Evolutionary conservation across 2,329 filamentous ascomycete genomes (phyloP).

Genomic region (Fusarium burgessii): DNA sequence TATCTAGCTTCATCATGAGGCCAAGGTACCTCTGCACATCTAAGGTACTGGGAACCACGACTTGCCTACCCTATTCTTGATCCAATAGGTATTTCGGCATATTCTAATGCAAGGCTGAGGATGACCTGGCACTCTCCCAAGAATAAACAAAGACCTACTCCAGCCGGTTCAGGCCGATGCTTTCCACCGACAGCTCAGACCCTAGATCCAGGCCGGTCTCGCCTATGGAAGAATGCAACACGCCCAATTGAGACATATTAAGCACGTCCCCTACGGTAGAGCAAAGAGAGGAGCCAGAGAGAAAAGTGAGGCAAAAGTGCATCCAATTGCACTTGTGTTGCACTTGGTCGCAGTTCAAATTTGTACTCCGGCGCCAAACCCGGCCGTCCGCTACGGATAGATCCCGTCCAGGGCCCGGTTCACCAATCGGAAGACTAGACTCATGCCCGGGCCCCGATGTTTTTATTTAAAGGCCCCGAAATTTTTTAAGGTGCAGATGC

Average conservation of each 20-base stretch:
- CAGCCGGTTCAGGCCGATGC: constrained; percentile 14
- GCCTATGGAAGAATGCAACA: constrained; percentile 5
- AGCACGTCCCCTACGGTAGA: constrained; percentile 7
- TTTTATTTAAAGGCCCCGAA: neutral
- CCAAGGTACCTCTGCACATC: neutral
- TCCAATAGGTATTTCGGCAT: neutral
- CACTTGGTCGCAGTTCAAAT: constrained; percentile 2
- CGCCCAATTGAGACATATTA: neutral
- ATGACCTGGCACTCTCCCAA: neutral
- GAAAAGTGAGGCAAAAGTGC: constrained; percentile 8
- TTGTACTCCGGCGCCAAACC: constrained; percentile 23
- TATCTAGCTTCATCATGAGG: neutral
- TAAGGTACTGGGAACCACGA: neutral
- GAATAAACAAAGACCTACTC: neutral
- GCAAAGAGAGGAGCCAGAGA: constrained; percentile 1
- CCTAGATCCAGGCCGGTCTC: constrained; percentile 9
- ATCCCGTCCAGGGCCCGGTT: constrained; percentile 19
- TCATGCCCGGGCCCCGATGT: constrained; percentile 17
- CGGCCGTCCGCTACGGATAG: constrained; percentile 37
- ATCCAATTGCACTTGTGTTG: neutral
- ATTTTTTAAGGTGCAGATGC: constrained; percentile 16
- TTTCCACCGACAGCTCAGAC: constrained; percentile 15
- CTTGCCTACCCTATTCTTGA: neutral
- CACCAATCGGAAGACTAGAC: constrained; percentile 31
- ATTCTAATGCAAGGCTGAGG: neutral